Base-by-base conservation (phyloP, 176 grass and related monocot species). In the Dactylis glomerata region DNA sequence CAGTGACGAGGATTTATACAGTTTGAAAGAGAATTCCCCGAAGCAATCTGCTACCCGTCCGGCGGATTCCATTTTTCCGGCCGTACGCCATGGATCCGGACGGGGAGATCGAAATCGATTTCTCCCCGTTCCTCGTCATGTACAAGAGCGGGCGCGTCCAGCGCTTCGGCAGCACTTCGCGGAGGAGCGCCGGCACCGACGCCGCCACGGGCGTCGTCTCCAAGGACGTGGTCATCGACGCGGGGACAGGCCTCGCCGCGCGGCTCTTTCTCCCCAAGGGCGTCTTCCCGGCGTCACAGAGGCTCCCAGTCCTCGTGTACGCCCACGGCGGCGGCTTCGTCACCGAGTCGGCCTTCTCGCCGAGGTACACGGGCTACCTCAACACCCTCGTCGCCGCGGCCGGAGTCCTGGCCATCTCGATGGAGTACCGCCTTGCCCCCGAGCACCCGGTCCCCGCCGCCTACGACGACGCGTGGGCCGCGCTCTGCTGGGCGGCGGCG, bases 391-490 rank as follows among this genome's bases (percentile, higher is more conserved):
- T 24, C 33, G 76, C 83, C 40, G 79, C 20, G 9, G 84, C 87
- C 20, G 23, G 74, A n/a, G 58, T 71, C 15, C n/a, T 92, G 14
- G 68, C 79, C 41, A 68, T 89, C 15, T 84, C 90, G 2, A 74
- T 92, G 34, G 52, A 84, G 27, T 89, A 89, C 81, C 87, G 84
- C 30, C 87, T 89, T 14, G 90, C 83, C 16, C 90, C 90, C 0
- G 90, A 92, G 83, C 56, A 89, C 42, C 83, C 64, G 0, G 4
- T 92, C 54, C 90, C 90, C 42, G 54, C 65, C 36, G 80, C 75
- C 67, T 89, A 89, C 56, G 59, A 89, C 22, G 90, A 92, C 81
- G 83, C 92, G 13, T 91, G 70, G 67, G 19, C 62, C 0, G 83
- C 88, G 4, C 90, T 94, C n/a, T 0, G 16, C 12, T 94, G 95